Evolutionary conservation across 768 basidiomycete genomes (phyloP).

Genomic region (Gyrodon lividus): DNA sequence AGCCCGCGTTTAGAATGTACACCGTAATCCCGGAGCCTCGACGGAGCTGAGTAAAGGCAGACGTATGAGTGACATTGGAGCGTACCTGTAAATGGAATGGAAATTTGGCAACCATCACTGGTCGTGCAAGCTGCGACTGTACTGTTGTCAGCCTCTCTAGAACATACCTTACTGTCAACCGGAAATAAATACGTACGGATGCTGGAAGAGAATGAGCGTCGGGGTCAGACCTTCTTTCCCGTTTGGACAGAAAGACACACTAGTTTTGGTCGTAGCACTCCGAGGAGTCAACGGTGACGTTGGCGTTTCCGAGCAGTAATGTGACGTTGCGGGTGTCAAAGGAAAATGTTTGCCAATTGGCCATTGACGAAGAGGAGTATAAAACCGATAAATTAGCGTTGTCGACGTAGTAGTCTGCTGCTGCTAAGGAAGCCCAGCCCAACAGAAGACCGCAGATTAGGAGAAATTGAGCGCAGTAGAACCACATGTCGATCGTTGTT

Average conservation of each 20-base stretch:
- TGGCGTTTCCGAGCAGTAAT: not conserved
- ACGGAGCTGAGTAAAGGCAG: not conserved
- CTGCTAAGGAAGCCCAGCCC: not conserved
- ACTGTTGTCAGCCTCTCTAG: not conserved
- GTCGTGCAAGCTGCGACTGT: not conserved
- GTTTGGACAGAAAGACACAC: not conserved
- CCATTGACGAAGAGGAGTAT: not conserved
- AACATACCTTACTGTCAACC: too few species aligned
- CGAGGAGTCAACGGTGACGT: not conserved
- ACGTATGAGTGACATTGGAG: slow-evolving; percentile 1
- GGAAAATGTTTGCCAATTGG: not conserved
- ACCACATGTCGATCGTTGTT: not conserved
- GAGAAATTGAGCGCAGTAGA: not conserved
- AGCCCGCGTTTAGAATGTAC: slow-evolving; percentile 2
- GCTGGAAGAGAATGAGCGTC: not conserved
- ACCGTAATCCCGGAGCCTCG: slow-evolving; percentile 4
- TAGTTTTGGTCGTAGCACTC: slow-evolving; percentile 1
- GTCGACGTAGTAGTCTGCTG: slow-evolving; percentile 1
- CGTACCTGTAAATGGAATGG: too few species aligned
- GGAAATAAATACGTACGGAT: not conserved
- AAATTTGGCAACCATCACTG: not conserved
- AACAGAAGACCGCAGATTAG: not conserved
- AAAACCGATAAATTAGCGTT: not conserved
- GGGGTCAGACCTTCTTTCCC: not conserved
- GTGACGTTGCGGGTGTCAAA: not conserved